These are phyloP conservation scores for Alloascoidea hylecoeti DNA, from an alignment of 805 yeast genomes.

Conservation along the genomic window DNA sequence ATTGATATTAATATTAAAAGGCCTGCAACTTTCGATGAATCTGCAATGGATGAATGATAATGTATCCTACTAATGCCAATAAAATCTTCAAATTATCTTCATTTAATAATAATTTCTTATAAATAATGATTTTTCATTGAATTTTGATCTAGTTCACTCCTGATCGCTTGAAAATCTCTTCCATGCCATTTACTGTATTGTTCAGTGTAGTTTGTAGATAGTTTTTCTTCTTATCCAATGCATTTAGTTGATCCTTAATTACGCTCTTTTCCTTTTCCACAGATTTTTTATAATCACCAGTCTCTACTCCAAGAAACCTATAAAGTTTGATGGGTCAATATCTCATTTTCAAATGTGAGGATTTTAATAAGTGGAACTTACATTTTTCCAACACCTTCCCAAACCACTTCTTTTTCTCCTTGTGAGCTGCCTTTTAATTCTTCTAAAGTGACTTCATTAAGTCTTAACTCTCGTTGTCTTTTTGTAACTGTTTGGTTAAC, in stretches of 20 bases:
- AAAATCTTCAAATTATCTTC: too few relatives aligned
- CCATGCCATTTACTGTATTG: conserved; percentile 54
- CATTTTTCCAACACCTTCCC: conserved; percentile 80
- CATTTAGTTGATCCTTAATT: conserved; percentile 42
- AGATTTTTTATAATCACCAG: conserved; percentile 29
- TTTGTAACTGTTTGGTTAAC: conserved; percentile 37
- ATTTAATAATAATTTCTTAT: too few relatives aligned
- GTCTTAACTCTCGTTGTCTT: conserved; percentile 31
- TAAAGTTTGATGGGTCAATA: conserved; percentile 1
- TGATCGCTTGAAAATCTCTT: conserved; percentile 15
- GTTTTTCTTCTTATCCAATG: conserved; percentile 50
- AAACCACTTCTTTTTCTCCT: conserved; percentile 35
- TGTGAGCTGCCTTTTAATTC: conserved; percentile 34
- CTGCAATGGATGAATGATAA: too few relatives aligned
- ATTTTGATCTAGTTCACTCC: background rate
- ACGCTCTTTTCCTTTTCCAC: conserved; percentile 37
- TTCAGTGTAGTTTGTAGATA: conserved; percentile 69
- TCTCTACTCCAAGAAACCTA: conserved; percentile 22
- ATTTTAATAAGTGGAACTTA: conserved; percentile 24
- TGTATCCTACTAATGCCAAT: too few relatives aligned
- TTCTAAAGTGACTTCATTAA: conserved; percentile 40
- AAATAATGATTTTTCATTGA: too few relatives aligned
- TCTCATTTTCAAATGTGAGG: conserved; percentile 1
- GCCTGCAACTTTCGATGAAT: too few relatives aligned
- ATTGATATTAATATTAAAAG: too few relatives aligned